Evolutionary conservation across 805 yeast genomes (phyloP), one percentile per base, ranked within the genome.

Genomic region (Candida montana): DNA sequence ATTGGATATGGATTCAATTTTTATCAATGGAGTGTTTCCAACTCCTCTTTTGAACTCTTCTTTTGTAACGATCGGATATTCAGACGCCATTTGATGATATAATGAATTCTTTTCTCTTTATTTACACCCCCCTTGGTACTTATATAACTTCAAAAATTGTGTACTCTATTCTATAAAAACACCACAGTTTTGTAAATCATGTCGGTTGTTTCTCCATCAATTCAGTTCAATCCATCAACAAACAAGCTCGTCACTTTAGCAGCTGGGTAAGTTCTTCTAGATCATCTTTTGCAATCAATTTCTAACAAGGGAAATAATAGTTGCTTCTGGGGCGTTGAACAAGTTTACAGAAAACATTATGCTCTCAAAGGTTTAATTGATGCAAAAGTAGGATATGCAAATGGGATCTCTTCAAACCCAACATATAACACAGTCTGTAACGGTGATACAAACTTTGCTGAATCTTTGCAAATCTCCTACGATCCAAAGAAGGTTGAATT

Each of bases 251-350:
- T 79, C 32, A 81, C 89, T 0, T 60, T 79, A 9, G 83, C 79
- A 6, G 82, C 79, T 9, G 83, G 83, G 36, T 69, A 69, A 37
- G 71, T 69, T 50, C 24, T 21, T 21, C 9, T 21, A 21, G 24
- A 21, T n/a, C n/a, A n/a, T n/a, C n/a, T n/a, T n/a, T n/a, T n/a
- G n/a, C n/a, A n/a, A n/a, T n/a, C n/a, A n/a, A n/a, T n/a, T n/a
- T n/a, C n/a, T n/a, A n/a, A n/a, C n/a, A n/a, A n/a, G n/a, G n/a
- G n/a, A n/a, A n/a, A n/a, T n/a, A n/a, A n/a, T n/a, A 53, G 58
- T 16, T 85, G 95, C 56, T 85, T 83, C 65, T 85, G 95, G 95
- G 95, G 95, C 16, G 88, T 83, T 12, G 97, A 91, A 54, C 84
- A 82, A 51, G 79, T 90, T 20, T 89, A 76, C 67, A 67, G 82